Conservation (phyloP, 1,284 basidiomycete species). For the Cerioporus squamosus region DNA sequence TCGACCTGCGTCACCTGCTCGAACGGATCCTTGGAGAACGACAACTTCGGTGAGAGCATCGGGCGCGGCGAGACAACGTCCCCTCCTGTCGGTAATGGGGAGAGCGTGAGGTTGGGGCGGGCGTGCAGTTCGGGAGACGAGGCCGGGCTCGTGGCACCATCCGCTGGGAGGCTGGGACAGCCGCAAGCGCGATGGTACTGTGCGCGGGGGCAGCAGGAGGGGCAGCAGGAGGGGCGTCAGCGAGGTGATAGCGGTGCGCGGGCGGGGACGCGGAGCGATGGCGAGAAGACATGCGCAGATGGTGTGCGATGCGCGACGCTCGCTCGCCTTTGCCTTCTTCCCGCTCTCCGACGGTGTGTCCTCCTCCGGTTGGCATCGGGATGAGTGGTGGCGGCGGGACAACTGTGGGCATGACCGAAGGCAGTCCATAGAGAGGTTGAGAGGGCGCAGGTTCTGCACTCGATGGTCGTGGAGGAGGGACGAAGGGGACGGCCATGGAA, state of each 20-base stretch:
- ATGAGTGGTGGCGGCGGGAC: conserved; percentile 29
- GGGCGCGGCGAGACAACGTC: conserved; percentile 64
- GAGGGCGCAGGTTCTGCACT: conserved; percentile 41
- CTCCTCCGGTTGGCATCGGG: conserved; percentile 15
- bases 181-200: conserved; percentile 8
- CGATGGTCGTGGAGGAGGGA: conserved; percentile 39
- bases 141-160: conserved; percentile 13
- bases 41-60: conserved; percentile 59
- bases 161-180: conserved; percentile 5
- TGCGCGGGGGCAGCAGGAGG: conserved; percentile 1
- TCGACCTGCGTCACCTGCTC: conserved; percentile 52
- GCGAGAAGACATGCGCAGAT: conserved; percentile 59
- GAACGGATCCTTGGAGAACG: conserved; percentile 46
- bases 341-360: conserved; percentile 33
- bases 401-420: conserved; percentile 27
- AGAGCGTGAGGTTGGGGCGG: conserved; percentile 17
- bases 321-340: conserved; percentile 66
- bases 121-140: conserved; percentile 24
- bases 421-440: conserved; percentile 30
- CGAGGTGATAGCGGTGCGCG: conserved; percentile 40
- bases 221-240: conserved; percentile 22
- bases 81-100: conserved; percentile 27
- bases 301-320: conserved; percentile 60
- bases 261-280: conserved; percentile 65
- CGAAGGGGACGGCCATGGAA: conserved; percentile 21